These are phyloP conservation scores for Blastomyces parvus DNA, from an alignment of 2,329 filamentous ascomycete genomes.

Conservation along the genomic window DNA sequence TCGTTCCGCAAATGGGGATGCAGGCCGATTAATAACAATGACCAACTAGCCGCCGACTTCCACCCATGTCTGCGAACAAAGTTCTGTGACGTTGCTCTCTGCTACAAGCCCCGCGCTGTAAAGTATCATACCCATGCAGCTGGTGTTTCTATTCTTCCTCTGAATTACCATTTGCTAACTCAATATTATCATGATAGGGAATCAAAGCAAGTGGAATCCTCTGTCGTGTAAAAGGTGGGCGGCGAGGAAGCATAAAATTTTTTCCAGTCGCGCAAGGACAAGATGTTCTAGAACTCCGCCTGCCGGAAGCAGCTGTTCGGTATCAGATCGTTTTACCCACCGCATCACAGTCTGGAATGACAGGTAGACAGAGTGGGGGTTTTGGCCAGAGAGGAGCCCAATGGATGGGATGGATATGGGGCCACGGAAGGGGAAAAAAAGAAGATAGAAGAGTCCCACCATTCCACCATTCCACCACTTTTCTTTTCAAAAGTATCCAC, in stretches of 20 bases:
- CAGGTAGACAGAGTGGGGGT: too few relatives aligned
- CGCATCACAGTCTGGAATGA: too few relatives aligned
- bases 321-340: not conserved
- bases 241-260: not conserved
- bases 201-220: not conserved
- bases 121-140: slow-evolving; percentile 2
- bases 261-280: not conserved
- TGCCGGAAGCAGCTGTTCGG: not conserved
- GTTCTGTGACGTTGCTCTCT: not conserved
- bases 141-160: not conserved
- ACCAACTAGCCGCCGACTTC: not conserved
- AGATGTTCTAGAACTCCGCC: not conserved
- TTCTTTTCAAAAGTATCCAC: too few relatives aligned
- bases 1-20: not conserved
- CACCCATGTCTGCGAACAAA: not conserved
- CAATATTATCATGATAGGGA: not conserved
- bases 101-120: too few relatives aligned
- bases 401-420: too few relatives aligned
- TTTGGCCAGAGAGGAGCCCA: too few relatives aligned
- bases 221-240: too few relatives aligned
- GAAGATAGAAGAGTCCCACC: too few relatives aligned
- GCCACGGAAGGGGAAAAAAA: too few relatives aligned
- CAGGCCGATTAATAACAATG: not conserved
- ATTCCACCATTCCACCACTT: too few relatives aligned
- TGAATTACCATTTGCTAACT: too few relatives aligned